Percentiles rank a stretch among this genome's conserved stretches.
These are phyloP conservation scores for Neurospora intermedia DNA, from an alignment of 495 filamentous ascomycete species.

Conservation along the genomic window DNA sequence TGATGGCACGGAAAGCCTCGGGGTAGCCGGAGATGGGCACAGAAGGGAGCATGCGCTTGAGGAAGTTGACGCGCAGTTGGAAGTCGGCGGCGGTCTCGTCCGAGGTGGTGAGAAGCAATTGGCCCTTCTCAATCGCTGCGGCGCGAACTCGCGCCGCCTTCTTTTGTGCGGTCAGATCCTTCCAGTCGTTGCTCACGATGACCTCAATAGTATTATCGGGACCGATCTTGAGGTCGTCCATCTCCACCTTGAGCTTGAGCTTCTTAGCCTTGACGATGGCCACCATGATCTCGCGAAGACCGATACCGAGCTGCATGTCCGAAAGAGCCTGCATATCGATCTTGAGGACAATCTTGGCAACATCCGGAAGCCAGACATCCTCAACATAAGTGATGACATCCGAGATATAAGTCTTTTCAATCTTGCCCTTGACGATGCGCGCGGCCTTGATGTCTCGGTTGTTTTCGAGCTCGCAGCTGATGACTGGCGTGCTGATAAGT, in stretches of 20 bases:
- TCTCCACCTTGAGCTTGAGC: slow-evolving; percentile 54
- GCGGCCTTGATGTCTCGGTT: slow-evolving; percentile 61
- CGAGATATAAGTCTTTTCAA: slow-evolving; percentile 75
- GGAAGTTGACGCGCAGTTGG: slow-evolving; percentile 67
- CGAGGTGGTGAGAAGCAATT: slow-evolving; percentile 10
- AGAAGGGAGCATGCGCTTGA: slow-evolving; percentile 70
- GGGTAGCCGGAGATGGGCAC: slow-evolving; percentile 81
- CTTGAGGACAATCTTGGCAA: slow-evolving; percentile 59
- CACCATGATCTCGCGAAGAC: slow-evolving; percentile 51
- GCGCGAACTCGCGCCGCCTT: slow-evolving; percentile 44
- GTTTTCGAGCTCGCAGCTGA: slow-evolving; percentile 69
- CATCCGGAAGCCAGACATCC: slow-evolving; percentile 68
- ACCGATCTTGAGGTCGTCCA: slow-evolving; percentile 25
- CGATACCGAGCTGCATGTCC: slow-evolving; percentile 68
- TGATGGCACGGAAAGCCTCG: slow-evolving; percentile 76
- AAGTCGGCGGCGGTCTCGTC: slow-evolving; percentile 51
- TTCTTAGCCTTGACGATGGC: slow-evolving; percentile 71
- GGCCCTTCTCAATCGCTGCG: slow-evolving; percentile 22
- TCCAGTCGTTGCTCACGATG: slow-evolving; percentile 40
- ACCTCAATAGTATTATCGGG: slow-evolving; percentile 40
- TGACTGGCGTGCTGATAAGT: slow-evolving; percentile 86
- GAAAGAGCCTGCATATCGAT: slow-evolving; percentile 69
- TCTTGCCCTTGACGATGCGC: slow-evolving; percentile 76
- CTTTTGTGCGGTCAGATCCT: slow-evolving; percentile 28
- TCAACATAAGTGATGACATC: slow-evolving; percentile 69